Base-by-base conservation (phyloP, 495 filamentous ascomycete species). In the Poronia punctata region DNA sequence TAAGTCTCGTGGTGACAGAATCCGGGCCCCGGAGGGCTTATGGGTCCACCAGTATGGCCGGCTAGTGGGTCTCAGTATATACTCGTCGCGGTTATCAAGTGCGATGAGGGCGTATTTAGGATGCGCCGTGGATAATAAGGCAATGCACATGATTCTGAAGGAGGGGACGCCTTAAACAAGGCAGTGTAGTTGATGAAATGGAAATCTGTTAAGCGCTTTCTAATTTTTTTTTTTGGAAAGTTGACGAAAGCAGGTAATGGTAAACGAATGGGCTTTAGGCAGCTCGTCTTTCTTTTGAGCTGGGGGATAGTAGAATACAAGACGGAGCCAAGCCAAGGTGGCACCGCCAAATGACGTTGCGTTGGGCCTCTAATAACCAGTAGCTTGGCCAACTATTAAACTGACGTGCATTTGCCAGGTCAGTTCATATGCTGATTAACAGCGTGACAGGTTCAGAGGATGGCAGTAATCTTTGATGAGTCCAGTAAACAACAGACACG, bases 31-130 rank as follows among this genome's bases (percentile, higher is more conserved):
- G 2, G 59, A 68, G 16, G 47, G 54, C 18, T 50, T 43, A 31
- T 67, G 54, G 17, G 52, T 75, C 92, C 92, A 99, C 83, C 84
- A 96, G 48, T 82, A 70, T 42, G 83, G 86, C 17, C 75, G 69
- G 33, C 80, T 80, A 11, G 92, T 99, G 35, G 92, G 88, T 15
- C 92, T 86, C 32, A 78, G 74, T 37, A 99, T 83, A 62, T 83
- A 97, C 70, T 97, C 89, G 79, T 99, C 92, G 56, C 92, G 76
- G 58, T 99, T 99, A 66, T 88, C 82, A 59, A 96, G 70, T 35
- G 94, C 70, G 52, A 99, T 88, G 35, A 97, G 69, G 9, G 88
- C 76, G 64, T 96, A 99, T 36, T 76, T 65, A 7, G 93, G 93
- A 59, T 99, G 92, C 22, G 84, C 77, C 3, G 89, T 96, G 25